Evolutionary conservation across 345 rosid species (phyloP).

Genomic region (Melastoma malabathricum): DNA sequence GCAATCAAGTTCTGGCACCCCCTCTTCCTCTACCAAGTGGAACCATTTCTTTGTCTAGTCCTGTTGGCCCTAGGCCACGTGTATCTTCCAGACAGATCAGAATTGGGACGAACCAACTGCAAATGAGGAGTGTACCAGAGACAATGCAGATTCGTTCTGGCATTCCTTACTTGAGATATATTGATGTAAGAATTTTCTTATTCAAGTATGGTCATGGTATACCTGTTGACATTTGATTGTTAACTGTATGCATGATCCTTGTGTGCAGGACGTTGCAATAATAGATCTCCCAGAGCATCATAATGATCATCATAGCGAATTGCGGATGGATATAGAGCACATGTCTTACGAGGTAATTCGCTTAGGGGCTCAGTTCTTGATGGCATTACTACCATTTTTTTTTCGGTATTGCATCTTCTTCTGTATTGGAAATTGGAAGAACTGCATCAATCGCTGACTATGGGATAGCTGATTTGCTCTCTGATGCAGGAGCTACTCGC

Average conservation of each 20-base stretch:
- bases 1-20: constrained; percentile 38
- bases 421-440: background rate
- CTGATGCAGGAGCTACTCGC: constrained; percentile 66
- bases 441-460: background rate
- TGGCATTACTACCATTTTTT: no score
- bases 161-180: constrained; percentile 43
- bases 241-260: constrained; percentile 2
- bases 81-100: constrained; percentile 38
- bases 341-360: constrained; percentile 76
- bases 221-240: background rate
- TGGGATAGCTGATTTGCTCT: background rate
- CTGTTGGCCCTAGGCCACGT: constrained; percentile 33
- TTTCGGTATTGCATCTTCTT: no score
- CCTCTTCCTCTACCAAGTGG: constrained; percentile 25
- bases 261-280: constrained; percentile 51
- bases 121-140: constrained; percentile 23
- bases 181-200: constrained; percentile 32
- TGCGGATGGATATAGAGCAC: constrained; percentile 89
- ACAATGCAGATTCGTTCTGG: constrained; percentile 31
- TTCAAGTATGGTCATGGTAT: background rate
- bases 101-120: constrained; percentile 34
- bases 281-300: constrained; percentile 39
- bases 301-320: constrained; percentile 64
- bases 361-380: background rate
- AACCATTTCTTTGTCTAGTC: constrained; percentile 29